These are phyloP conservation scores for Zygosaccharomyces pseudorouxii DNA, from an alignment of 805 yeast genomes.

Conservation along the genomic window DNA sequence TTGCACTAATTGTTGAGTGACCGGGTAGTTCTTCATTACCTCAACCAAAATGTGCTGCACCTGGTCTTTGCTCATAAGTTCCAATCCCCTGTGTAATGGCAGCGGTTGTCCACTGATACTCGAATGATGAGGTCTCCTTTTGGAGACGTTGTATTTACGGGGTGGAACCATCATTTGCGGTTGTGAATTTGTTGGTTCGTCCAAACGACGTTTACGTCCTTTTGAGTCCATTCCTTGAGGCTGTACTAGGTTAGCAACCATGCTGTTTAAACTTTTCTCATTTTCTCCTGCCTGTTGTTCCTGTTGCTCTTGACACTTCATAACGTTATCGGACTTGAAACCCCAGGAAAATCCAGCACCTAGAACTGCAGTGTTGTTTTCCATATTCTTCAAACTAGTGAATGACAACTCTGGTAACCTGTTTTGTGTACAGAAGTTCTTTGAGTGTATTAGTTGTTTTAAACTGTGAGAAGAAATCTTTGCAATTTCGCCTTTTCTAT, in stretches of 20 bases:
- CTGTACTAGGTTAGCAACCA: constrained; percentile 1
- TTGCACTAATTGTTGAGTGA: constrained; percentile 20
- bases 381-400: not conserved
- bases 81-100: constrained; percentile 33
- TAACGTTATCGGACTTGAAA: constrained; percentile 9
- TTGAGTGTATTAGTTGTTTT: not conserved
- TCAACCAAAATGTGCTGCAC: constrained; percentile 22
- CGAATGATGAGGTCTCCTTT: constrained; percentile 19
- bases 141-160: constrained; percentile 12
- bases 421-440: not conserved
- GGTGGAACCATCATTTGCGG: not conserved
- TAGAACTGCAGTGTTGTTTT: constrained; percentile 6
- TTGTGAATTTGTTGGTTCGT: constrained; percentile 4
- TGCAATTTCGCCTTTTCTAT: constrained; percentile 4
- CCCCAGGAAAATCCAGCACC: constrained; percentile 18
- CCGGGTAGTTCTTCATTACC: constrained; percentile 27
- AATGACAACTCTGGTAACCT: not conserved
- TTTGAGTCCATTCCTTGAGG: not conserved
- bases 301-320: constrained; percentile 7
- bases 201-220: constrained; percentile 1
- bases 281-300: constrained; percentile 2
- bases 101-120: constrained; percentile 30
- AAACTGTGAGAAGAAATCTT: constrained; percentile 4
- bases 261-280: constrained; percentile 4
- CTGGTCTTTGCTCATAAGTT: constrained; percentile 31